These are phyloP conservation scores for Panellus pusillus DNA, from an alignment of 768 basidiomycete genomes.

Conservation along the genomic window DNA sequence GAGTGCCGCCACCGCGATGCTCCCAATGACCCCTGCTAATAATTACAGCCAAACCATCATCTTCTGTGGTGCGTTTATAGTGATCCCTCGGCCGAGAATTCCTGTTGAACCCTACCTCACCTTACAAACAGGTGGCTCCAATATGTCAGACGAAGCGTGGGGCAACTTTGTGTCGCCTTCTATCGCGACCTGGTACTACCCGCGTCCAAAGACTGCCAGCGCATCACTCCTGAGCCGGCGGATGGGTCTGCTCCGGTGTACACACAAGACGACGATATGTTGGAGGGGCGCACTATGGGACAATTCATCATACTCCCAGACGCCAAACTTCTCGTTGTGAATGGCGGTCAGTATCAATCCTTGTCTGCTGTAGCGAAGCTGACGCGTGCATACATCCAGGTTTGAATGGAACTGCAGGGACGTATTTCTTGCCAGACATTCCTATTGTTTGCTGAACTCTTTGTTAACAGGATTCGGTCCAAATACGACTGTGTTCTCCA, in stretches of 20 bases:
- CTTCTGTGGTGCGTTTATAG: constrained; percentile 68
- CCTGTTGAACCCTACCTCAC: too few species aligned
- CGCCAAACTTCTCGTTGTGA: constrained; percentile 71
- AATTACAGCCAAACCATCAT: constrained; percentile 82
- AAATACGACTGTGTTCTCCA: constrained; percentile 32
- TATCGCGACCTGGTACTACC: constrained; percentile 70
- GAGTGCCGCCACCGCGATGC: constrained; percentile 75
- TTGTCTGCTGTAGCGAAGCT: too few species aligned
- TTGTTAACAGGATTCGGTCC: constrained; percentile 61
- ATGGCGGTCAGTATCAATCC: constrained; percentile 28
- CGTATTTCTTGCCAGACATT: too few species aligned
- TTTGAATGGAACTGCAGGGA: constrained; percentile 1
- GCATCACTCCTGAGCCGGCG: constrained; percentile 24
- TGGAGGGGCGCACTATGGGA: constrained; percentile 82
- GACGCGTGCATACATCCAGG: too few species aligned
- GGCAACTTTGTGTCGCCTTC: constrained; percentile 75
- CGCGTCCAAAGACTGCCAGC: constrained; percentile 70
- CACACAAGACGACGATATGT: constrained; percentile 71
- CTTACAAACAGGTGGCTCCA: constrained; percentile 40
- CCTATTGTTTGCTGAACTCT: too few species aligned
- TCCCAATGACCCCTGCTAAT: constrained; percentile 87
- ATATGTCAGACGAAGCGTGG: constrained; percentile 67
- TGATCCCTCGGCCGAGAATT: too few species aligned
- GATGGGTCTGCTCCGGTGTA: constrained; percentile 31
- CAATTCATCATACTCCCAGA: constrained; percentile 84